These are phyloP conservation scores for Tolypocladium album DNA, from an alignment of 2,329 filamentous ascomycete species.

Conservation along the genomic window DNA sequence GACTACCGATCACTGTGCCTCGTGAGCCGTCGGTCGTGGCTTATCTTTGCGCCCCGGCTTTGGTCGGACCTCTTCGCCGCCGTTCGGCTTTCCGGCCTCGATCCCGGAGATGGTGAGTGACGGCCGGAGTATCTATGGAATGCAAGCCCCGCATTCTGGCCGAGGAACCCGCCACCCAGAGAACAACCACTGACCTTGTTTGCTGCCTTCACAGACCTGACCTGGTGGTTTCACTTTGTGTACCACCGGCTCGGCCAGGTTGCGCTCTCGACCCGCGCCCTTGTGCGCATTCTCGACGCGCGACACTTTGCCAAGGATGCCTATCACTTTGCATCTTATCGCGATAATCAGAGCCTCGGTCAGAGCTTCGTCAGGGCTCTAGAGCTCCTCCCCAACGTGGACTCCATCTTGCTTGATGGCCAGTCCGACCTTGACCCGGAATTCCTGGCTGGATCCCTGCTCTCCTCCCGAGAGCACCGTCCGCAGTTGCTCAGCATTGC, in stretches of 20 bases:
- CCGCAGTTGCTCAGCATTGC: slow-evolving; percentile 33
- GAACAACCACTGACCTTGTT: neutral
- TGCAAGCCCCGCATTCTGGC: neutral
- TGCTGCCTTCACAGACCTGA: slow-evolving; percentile 27
- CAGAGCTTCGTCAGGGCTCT: slow-evolving; percentile 27
- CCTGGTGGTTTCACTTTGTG: slow-evolving; percentile 38
- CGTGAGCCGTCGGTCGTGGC: slow-evolving; percentile 35
- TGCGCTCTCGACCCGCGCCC: slow-evolving; percentile 25
- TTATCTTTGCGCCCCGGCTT: slow-evolving; percentile 37
- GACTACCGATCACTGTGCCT: slow-evolving; percentile 37
- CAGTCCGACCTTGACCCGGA: slow-evolving; percentile 32
- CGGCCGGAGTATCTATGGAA: neutral
- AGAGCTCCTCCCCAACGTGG: slow-evolving; percentile 29
- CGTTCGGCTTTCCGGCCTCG: slow-evolving; percentile 26
- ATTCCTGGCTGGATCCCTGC: slow-evolving; percentile 16
- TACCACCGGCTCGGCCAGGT: slow-evolving; percentile 23
- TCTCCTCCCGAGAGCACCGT: slow-evolving; percentile 1
- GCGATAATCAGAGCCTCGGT: slow-evolving; percentile 20
- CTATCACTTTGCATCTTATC: slow-evolving; percentile 30
- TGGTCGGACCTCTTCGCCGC: slow-evolving; percentile 39
- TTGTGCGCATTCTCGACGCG: slow-evolving; percentile 38
- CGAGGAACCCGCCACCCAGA: neutral
- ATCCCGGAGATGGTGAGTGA: slow-evolving; percentile 33
- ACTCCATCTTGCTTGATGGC: slow-evolving; percentile 36
- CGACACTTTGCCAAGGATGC: slow-evolving; percentile 28